Conservation (phyloP, 257 asterid species). For the Eucommia ulmoides region DNA sequence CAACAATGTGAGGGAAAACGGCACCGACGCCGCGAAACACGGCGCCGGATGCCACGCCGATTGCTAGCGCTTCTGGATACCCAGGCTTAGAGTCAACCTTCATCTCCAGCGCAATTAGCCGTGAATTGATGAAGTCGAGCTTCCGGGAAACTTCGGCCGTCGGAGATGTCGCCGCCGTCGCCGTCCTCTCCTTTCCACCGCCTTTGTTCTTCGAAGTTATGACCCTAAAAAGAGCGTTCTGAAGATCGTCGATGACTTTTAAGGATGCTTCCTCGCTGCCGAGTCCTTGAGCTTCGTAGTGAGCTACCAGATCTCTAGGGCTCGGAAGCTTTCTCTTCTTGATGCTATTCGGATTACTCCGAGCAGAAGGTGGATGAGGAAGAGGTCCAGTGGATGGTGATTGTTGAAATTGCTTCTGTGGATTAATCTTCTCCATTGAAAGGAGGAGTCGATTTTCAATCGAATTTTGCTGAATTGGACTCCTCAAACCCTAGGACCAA, state of each 20-base stretch:
- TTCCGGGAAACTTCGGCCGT: slow-evolving; percentile 25
- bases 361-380: too few relatives aligned
- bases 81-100: slow-evolving; percentile 85
- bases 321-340: slow-evolving; percentile 45
- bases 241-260: slow-evolving; percentile 76
- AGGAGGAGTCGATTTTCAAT: too few relatives aligned
- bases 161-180: slow-evolving; percentile 13
- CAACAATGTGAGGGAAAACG: slow-evolving; percentile 28
- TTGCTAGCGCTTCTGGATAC: slow-evolving; percentile 48
- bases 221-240: slow-evolving; percentile 53
- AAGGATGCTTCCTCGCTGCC: slow-evolving; percentile 64
- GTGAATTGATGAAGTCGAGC: slow-evolving; percentile 56
- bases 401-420: too few relatives aligned
- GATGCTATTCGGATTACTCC: too few relatives aligned
- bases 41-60: slow-evolving; percentile 59
- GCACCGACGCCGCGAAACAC: slow-evolving; percentile 9
- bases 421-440: too few relatives aligned
- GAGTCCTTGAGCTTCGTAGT: slow-evolving; percentile 80
- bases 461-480: too few relatives aligned
- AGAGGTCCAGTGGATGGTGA: too few relatives aligned
- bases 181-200: background rate
- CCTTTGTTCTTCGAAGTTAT: slow-evolving; percentile 19
- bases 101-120: slow-evolving; percentile 49
- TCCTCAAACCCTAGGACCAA: too few relatives aligned
- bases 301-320: slow-evolving; percentile 60